Percentiles rank a stretch among this genome's conserved stretches.
These are phyloP conservation scores for Phenoliferia sp. DNA, from an alignment of 1,284 basidiomycete genomes.

Conservation along the genomic window DNA sequence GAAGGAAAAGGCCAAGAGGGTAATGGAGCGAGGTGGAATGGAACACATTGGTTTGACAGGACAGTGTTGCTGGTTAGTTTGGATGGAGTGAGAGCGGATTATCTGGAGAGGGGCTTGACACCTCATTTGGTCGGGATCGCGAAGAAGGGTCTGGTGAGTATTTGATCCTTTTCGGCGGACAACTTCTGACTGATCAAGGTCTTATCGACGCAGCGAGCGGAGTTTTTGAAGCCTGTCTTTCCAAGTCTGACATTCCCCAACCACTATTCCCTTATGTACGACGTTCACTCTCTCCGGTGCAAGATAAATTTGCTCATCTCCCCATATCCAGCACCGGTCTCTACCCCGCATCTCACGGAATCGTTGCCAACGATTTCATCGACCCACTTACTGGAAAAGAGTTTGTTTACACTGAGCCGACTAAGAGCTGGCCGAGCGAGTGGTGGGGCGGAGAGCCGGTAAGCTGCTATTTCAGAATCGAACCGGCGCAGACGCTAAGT, in stretches of 20 bases:
- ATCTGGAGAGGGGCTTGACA: slow-evolving; percentile 72
- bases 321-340: slow-evolving; percentile 67
- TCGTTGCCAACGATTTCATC: slow-evolving; percentile 87
- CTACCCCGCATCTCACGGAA: slow-evolving; percentile 80
- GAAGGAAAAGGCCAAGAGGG: background rate
- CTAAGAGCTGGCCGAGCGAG: slow-evolving; percentile 57
- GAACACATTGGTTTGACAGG: slow-evolving; percentile 38
- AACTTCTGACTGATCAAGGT: background rate
- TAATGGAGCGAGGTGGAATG: slow-evolving; percentile 22
- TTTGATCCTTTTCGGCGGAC: background rate
- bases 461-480: slow-evolving; percentile 36
- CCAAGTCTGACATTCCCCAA: slow-evolving; percentile 79
- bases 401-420: slow-evolving; percentile 64
- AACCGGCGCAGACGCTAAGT: background rate
- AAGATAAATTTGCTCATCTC: background rate
- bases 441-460: slow-evolving; percentile 91
- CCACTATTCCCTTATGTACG: slow-evolving; percentile 47
- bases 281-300: slow-evolving; percentile 36
- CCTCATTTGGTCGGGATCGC: slow-evolving; percentile 72
- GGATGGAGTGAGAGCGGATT: slow-evolving; percentile 79
- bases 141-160: slow-evolving; percentile 58
- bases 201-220: slow-evolving; percentile 51
- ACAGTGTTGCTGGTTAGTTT: slow-evolving; percentile 81
- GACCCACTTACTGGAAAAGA: slow-evolving; percentile 59
- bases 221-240: slow-evolving; percentile 77